Evolutionary conservation across 225 moss, liverwort and hornwort genomes (phyloP), one percentile per base, ranked within the genome.

Genomic region (Takakia lepidozioides): DNA sequence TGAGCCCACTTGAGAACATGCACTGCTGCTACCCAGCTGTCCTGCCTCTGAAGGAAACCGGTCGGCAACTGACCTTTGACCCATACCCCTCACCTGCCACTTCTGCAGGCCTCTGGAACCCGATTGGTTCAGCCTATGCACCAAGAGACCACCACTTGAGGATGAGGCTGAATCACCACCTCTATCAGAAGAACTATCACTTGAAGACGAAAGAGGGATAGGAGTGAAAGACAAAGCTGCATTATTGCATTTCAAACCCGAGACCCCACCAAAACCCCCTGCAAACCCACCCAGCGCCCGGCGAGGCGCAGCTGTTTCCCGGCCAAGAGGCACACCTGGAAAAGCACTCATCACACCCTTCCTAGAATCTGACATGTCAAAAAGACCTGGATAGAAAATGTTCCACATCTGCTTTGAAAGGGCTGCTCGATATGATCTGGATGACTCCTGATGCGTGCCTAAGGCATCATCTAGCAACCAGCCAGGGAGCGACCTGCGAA

Each of bases 221-320:
- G 48, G 48, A 8, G 27, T 28, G 13, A 27, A 48, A 25, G 22
- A 3, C 25, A 14, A 13, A 17, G 48, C 21, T 5, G 60, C 56
- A 23, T 32, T 47, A 2, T 36, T 62, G 38, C 61, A 60, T 42
- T 70, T 69, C 51, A 75, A 46, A 25, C 75, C 56, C 4, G 75
- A 75, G 3, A 75, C 75, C 8, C 75, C 75, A 29, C 75, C 75
- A 52, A 75, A 75, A 4, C 75, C 70, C 26, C 75, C 69, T 20
- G 75, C 75, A 62, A 75, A 75, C 10, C 75, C 75, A 36, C 75
- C 75, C 16, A 75, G 52, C 2, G 70, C 75, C 54, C 75, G 56
- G 16, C 70, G 64, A 3, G 62, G 56, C 10, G 61, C 61, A n/a
- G n/a, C n/a, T n/a, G n/a, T n/a, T n/a, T n/a, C n/a, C n/a, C n/a